A percentile compares a stretch with the other conserved stretches of the same genome.
These are phyloP conservation scores for Phialophora verrucosa DNA, from an alignment of 2,329 filamentous ascomycete genomes.

Conservation along the genomic window DNA sequence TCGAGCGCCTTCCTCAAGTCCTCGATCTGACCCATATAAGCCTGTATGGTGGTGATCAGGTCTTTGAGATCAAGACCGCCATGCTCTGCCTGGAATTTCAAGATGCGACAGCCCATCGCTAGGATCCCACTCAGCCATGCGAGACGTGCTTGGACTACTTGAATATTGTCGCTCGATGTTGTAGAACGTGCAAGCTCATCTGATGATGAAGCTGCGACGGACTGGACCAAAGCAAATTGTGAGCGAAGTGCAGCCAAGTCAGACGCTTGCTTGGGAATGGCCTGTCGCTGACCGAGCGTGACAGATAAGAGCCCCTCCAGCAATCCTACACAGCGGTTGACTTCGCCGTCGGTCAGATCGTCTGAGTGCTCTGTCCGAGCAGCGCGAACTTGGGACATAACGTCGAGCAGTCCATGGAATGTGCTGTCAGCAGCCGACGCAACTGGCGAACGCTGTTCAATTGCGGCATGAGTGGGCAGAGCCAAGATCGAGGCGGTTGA, in stretches of 20 bases:
- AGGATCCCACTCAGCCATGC: constrained; percentile 74
- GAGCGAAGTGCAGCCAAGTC: constrained; percentile 41
- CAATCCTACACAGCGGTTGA: constrained; percentile 77
- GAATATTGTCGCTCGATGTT: background rate
- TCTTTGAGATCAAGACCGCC: constrained; percentile 58
- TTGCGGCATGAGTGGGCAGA: constrained; percentile 52
- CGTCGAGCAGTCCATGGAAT: constrained; percentile 78
- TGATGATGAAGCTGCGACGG: background rate
- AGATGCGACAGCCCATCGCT: constrained; percentile 64
- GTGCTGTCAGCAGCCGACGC: constrained; percentile 67
- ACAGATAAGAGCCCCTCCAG: constrained; percentile 80
- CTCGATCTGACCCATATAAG: constrained; percentile 59
- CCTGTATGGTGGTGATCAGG: constrained; percentile 55
- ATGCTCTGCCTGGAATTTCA: constrained; percentile 71
- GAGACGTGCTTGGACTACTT: constrained; percentile 39
- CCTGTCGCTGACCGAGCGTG: constrained; percentile 48
- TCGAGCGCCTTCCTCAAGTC: constrained; percentile 52
- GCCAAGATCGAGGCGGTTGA: constrained; percentile 74
- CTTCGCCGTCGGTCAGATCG: constrained; percentile 81
- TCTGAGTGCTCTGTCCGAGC: constrained; percentile 76
- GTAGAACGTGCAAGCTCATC: constrained; percentile 8
- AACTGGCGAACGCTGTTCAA: constrained; percentile 34
- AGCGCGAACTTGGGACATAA: constrained; percentile 71
- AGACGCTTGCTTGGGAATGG: constrained; percentile 44
- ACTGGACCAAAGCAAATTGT: constrained; percentile 20